Conservation (phyloP, 1,139 yeast genomes). For the Hansenula sp. region DNA sequence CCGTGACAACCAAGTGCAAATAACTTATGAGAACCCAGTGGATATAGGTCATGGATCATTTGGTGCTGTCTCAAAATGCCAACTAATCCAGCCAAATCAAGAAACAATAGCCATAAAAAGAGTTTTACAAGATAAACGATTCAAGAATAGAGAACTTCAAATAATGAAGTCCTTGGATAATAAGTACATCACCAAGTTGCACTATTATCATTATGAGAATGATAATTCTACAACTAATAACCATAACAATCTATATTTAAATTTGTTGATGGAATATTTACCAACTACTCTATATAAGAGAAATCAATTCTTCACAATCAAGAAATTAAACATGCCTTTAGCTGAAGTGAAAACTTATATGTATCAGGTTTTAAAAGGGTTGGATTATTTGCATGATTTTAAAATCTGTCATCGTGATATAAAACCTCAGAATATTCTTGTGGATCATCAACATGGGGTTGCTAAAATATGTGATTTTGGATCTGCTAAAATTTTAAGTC, state of each 20-base stretch:
- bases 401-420: constrained; percentile 98
- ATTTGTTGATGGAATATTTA: constrained; percentile 83
- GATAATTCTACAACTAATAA: constrained; percentile 42
- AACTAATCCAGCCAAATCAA: constrained; percentile 69
- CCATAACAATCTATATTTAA: constrained; percentile 76
- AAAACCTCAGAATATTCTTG: constrained; percentile 89
- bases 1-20: constrained; percentile 24
- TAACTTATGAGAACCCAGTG: constrained; percentile 36
- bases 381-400: constrained; percentile 81
- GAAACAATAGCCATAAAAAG: constrained; percentile 84
- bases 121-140: constrained; percentile 90
- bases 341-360: constrained; percentile 87
- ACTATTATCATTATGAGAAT: constrained; percentile 83
- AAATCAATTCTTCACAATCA: constrained; percentile 75
- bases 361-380: constrained; percentile 85
- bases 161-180: constrained; percentile 87
- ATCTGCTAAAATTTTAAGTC: constrained; percentile 90
- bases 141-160: constrained; percentile 93
- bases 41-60: constrained; percentile 98
- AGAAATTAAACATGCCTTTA: constrained; percentile 77
- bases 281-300: constrained; percentile 96
- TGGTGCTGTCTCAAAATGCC: constrained; percentile 92
- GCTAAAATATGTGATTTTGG: constrained; percentile 96
- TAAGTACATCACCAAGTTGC: constrained; percentile 82
- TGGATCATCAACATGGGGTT: constrained; percentile 80